phyloP scores from a whole-genome alignment of 352 stramenopile species.

The Globisporangium alternatum region DNA sequence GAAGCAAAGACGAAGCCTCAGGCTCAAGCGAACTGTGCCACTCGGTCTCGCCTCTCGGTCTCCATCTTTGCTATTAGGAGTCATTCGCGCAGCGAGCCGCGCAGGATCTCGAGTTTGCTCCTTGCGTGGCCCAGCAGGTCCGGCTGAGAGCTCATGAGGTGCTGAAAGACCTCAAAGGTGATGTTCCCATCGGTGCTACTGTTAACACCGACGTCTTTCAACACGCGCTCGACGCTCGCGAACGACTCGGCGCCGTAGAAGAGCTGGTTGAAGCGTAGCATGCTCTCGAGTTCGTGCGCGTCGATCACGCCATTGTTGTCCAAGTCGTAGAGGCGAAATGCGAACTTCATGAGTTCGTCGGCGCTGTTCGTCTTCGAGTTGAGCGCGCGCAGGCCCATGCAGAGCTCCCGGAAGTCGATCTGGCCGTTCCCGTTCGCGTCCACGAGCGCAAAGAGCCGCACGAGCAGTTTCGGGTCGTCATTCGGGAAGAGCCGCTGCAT shows the following conservation, averaged over 20 bases:
- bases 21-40: too few relatives aligned
- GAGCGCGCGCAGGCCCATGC: constrained; percentile 49
- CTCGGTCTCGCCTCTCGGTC: background rate
- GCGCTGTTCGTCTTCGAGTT: constrained; percentile 36
- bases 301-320: constrained; percentile 61
- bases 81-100: constrained; percentile 42
- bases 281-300: constrained; percentile 36
- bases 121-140: constrained; percentile 45
- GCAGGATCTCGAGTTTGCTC: constrained; percentile 50
- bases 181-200: constrained; percentile 13
- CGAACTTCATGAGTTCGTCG: constrained; percentile 47
- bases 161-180: constrained; percentile 40
- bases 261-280: constrained; percentile 44
- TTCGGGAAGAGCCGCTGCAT: constrained; percentile 43
- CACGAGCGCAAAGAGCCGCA: constrained; percentile 57
- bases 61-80: background rate
- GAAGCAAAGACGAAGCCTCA: too few relatives aligned
- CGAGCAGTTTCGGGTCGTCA: constrained; percentile 47
- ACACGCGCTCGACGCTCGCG: constrained; percentile 20
- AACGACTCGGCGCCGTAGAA: constrained; percentile 42
- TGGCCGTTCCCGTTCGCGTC: constrained; percentile 56
- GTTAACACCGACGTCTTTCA: constrained; percentile 24
- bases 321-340: constrained; percentile 62
- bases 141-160: constrained; percentile 34
- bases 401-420: constrained; percentile 76